These are phyloP conservation scores for Royoungia palumana DNA, from an alignment of 768 basidiomycete species.

Conservation along the genomic window DNA sequence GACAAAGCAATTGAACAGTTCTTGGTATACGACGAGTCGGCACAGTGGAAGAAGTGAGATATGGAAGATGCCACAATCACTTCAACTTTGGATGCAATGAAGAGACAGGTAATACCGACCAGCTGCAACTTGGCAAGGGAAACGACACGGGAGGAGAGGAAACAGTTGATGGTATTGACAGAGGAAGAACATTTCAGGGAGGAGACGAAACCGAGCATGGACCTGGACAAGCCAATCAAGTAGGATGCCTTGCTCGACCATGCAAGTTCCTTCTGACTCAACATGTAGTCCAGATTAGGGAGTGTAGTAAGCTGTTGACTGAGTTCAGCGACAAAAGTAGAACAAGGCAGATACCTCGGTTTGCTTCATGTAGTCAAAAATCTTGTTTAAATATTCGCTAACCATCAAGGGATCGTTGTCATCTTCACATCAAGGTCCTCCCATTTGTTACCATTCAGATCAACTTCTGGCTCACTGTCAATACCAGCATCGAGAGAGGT, in stretches of 20 bases:
- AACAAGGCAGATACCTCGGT: conserved; percentile 57
- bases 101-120: conserved; percentile 84
- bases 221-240: conserved; percentile 94
- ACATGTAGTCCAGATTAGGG: conserved; percentile 84
- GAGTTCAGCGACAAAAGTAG: background rate
- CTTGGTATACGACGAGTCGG: conserved; percentile 71
- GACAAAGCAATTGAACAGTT: no score
- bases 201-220: conserved; percentile 78
- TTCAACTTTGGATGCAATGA: conserved; percentile 89
- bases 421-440: conserved; percentile 91
- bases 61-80: conserved; percentile 88
- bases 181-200: conserved; percentile 90
- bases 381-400: conserved; percentile 91
- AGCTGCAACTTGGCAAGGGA: conserved; percentile 85
- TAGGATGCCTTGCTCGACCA: conserved; percentile 87
- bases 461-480: conserved; percentile 57
- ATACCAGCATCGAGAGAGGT: conserved; percentile 39
- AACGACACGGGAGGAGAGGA: conserved; percentile 67
- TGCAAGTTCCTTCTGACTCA: conserved; percentile 72
- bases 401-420: conserved; percentile 95
- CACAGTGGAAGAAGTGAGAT: conserved; percentile 72
- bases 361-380: conserved; percentile 86
- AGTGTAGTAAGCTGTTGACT: conserved; percentile 63
- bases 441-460: conserved; percentile 69
- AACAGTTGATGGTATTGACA: conserved; percentile 82